Evolutionary conservation across 2,329 filamentous ascomycete genomes (phyloP), one percentile per base, ranked within the genome.

Genomic region (Talaromyces sp.): DNA sequence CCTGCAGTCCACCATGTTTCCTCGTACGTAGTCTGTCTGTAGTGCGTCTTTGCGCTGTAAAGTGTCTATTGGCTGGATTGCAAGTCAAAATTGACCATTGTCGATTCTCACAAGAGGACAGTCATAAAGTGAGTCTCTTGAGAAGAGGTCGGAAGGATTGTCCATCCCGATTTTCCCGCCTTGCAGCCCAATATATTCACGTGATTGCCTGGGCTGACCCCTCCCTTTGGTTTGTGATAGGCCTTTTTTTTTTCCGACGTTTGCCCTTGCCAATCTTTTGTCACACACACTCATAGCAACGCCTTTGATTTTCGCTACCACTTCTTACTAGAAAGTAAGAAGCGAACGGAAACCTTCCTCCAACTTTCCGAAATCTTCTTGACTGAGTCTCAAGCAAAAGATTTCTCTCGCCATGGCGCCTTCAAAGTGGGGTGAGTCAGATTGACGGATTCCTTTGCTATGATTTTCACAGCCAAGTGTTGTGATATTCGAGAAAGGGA

Each of bases 401-500:
- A 43, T 43, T 56, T 45, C 17, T 65, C 70, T 65, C 70, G 73
- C 68, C 68, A 82, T 82, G 80, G 73, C 80, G 69, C 80, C 80
- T 71, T 78, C 79, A 66, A 82, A 82, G 79, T 82, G 80, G 80
- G 80, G 80, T 82, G 80, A 71, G 80, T 80, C 67, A 67, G 68
- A 66, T 37, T 35, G 31, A 35, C 7, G 11, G 52, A 56, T 33
- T 39, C 58, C 33, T 6, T 37, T 15, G 39, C 50, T 7, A 54
- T 3, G 15, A 54, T n/a, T 47, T 47, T 47, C 10, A 25, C 27
- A 31, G 22, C 4, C 10, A 43, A 43, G 17, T 35, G 13, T 33
- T 41, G 15, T 11, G 15, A 27, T 9, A 4, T 37, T 11, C 25
- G 43, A 8, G 22, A 7, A 56, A 25, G 33, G 10, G 8, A 22